A percentile compares a stretch with the other conserved stretches of the same genome.
These are phyloP conservation scores for Simplicillium aogashimaense DNA, from an alignment of 2,329 filamentous ascomycete genomes.

Conservation along the genomic window DNA sequence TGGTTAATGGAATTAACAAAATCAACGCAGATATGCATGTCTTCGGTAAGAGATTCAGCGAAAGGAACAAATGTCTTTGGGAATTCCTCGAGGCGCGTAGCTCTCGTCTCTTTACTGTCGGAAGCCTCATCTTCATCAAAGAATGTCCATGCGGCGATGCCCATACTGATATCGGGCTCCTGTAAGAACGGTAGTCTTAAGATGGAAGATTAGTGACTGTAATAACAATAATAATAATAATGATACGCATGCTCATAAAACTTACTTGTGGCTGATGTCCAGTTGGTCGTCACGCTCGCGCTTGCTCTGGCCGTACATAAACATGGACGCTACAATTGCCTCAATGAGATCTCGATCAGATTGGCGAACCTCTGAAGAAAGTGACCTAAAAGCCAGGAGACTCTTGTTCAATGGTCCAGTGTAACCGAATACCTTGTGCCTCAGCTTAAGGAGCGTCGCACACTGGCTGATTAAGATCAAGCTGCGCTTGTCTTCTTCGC, in stretches of 20 bases:
- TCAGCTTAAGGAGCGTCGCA: conserved; percentile 71
- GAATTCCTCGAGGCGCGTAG: conserved; percentile 37
- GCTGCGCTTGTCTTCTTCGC: conserved; percentile 65
- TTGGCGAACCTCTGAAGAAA: conserved; percentile 70
- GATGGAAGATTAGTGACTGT: conserved; percentile 9
- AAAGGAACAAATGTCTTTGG: conserved; percentile 45
- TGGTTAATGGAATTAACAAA: conserved; percentile 49
- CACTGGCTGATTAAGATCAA: conserved; percentile 79
- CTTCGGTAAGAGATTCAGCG: conserved; percentile 47
- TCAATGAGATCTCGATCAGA: conserved; percentile 77
- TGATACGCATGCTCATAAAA: conserved; percentile 5
- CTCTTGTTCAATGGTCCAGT: conserved; percentile 90
- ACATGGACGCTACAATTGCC: conserved; percentile 68
- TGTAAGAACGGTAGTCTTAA: conserved; percentile 55
- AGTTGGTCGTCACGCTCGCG: conserved; percentile 57
- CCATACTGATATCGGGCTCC: conserved; percentile 65
- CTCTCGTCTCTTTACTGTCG: conserved; percentile 39
- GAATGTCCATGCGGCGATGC: conserved; percentile 72
- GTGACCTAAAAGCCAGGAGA: conserved; percentile 74
- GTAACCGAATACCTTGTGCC: conserved; percentile 80
- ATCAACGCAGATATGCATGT: conserved; percentile 45
- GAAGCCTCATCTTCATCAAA: conserved; percentile 59
- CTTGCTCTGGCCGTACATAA: conserved; percentile 70
- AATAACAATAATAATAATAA: conserved; percentile 1
- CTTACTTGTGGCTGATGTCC: conserved; percentile 64